Conservation (phyloP, 164 flowering plant species). For the Vitis riparia region DNA sequence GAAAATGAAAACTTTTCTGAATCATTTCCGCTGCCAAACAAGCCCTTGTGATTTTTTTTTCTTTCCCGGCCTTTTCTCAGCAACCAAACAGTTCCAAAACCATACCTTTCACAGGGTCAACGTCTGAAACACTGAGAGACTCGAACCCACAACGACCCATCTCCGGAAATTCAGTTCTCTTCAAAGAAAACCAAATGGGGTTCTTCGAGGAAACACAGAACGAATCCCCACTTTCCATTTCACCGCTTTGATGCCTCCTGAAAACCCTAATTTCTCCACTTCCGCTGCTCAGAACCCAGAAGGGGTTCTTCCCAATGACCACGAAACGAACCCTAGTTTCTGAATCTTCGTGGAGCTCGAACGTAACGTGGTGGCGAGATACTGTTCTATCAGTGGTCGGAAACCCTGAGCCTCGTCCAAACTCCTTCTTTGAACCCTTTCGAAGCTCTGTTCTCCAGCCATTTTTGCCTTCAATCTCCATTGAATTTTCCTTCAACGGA, state of each 20-base stretch:
- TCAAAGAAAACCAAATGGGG: constrained; percentile 58
- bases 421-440: constrained; percentile 22
- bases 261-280: constrained; percentile 37
- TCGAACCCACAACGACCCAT: constrained; percentile 23
- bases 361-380: constrained; percentile 66
- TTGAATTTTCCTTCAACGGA: constrained; percentile 8
- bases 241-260: constrained; percentile 52
- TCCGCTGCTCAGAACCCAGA: constrained; percentile 50
- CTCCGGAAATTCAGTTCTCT: constrained; percentile 16
- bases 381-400: constrained; percentile 51
- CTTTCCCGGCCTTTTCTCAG: not conserved
- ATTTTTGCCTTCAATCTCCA: constrained; percentile 63
- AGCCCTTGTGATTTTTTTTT: too few relatives aligned
- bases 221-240: constrained; percentile 50
- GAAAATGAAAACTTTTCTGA: too few relatives aligned
- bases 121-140: constrained; percentile 38
- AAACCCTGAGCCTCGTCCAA: constrained; percentile 60
- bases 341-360: constrained; percentile 18
- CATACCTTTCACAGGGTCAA: constrained; percentile 81
- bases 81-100: not conserved
- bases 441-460: constrained; percentile 38
- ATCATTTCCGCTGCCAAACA: too few relatives aligned
- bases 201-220: constrained; percentile 55
- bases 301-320: constrained; percentile 74
- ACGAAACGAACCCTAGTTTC: constrained; percentile 47